These are phyloP conservation scores for Cucumis sativus DNA, from an alignment of 306 rosid genomes.

Conservation along the genomic window Cucumber_9930_V3 NC_026657.2:9064001-9064500, in stretches of 20 bases:
- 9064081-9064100: constrained; percentile 63
- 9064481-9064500: constrained; percentile 49
- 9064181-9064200: constrained; percentile 53
- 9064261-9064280: constrained; percentile 91
- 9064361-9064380: constrained; percentile 39
- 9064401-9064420: constrained; percentile 55
- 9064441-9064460: constrained; percentile 67
- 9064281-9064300: constrained; percentile 82
- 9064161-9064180: constrained; percentile 87
- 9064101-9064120: constrained; percentile 68
- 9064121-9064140: constrained; percentile 87
- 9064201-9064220: constrained; percentile 41
- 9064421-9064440: constrained; percentile 42
- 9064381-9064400: constrained; percentile 41
- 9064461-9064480: constrained; percentile 46
- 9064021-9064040: constrained; percentile 87
- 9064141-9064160: constrained; percentile 92
- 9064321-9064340: constrained; percentile 67
- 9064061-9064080: constrained; percentile 94
- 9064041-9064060: constrained; percentile 70
- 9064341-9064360: constrained; percentile 42
- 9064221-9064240: constrained; percentile 89
- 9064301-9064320: constrained; percentile 73
- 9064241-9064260: constrained; percentile 70
- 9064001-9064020: constrained; percentile 91